phyloP scores from a whole-genome alignment of 78 protist species.

The Dictyostelium firmibasis region DNA sequence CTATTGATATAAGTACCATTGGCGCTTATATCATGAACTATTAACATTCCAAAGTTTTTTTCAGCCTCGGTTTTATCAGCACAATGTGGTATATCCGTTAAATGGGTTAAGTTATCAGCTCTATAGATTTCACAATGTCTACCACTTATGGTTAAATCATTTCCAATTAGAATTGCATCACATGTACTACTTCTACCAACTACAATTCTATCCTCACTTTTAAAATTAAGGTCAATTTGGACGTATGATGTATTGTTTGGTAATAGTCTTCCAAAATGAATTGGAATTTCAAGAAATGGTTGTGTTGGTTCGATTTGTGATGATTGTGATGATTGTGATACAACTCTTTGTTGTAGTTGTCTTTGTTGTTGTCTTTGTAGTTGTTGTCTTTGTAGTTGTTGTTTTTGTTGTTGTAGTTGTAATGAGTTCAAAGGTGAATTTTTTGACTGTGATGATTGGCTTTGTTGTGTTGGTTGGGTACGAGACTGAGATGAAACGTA shows the following conservation, averaged over 20 bases:
- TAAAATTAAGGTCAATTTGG: background rate
- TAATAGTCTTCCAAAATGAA: background rate
- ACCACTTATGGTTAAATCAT: background rate
- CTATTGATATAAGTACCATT: background rate
- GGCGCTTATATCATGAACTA: background rate
- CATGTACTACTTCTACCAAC: background rate
- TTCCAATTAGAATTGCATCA: background rate
- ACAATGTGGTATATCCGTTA: background rate
- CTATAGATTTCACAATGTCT: background rate
- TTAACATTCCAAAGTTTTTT: background rate
- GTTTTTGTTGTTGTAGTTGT: background rate
- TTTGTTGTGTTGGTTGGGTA: background rate
- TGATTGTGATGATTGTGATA: background rate
- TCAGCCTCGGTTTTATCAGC: background rate
- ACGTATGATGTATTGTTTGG: background rate
- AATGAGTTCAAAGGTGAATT: background rate
- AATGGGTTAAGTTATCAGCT: background rate
- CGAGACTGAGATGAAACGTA: background rate
- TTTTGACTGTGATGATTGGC: background rate
- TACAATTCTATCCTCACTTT: background rate
- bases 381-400: background rate
- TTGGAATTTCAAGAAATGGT: background rate
- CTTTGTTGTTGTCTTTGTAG: background rate
- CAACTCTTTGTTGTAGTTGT: background rate
- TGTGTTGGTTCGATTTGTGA: background rate